A percentile compares a stretch with the other conserved stretches of the same genome.
phyloP scores from a whole-genome alignment of 2,329 filamentous ascomycete species.

The Rosellinia necatrix region DNA sequence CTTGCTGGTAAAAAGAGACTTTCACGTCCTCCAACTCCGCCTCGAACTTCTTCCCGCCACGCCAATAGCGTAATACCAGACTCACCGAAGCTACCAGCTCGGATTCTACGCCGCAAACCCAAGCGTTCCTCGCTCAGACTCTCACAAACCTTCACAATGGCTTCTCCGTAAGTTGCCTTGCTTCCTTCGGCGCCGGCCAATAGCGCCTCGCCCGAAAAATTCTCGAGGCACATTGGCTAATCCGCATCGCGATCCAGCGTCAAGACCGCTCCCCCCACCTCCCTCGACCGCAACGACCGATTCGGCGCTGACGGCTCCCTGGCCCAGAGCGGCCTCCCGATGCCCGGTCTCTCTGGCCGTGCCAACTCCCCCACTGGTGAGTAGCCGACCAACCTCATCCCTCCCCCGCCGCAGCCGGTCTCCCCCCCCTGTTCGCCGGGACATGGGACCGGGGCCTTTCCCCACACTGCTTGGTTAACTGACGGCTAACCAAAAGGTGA shows the following conservation, averaged over 20 bases:
- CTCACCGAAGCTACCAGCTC: conserved; percentile 13
- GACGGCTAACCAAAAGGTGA: conserved; percentile 23
- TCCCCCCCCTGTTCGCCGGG: too few species aligned
- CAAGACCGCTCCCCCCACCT: conserved; percentile 30
- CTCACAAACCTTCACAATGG: conserved; percentile 30
- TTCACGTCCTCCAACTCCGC: conserved; percentile 29
- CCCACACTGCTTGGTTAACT: conserved; percentile 11
- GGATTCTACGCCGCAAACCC: conserved; percentile 30
- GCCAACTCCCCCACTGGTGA: conserved; percentile 39
- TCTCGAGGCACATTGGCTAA: conserved; percentile 1
- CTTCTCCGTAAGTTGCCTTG: conserved; percentile 33
- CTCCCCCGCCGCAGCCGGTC: too few species aligned
- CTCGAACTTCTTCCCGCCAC: conserved; percentile 33
- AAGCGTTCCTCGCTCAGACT: conserved; percentile 35
- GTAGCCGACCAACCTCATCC: background rate
- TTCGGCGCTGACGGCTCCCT: conserved; percentile 17
- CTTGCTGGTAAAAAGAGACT: conserved; percentile 15
- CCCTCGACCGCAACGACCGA: conserved; percentile 25
- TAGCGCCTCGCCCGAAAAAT: background rate
- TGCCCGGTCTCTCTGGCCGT: conserved; percentile 38
- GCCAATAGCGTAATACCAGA: conserved; percentile 11
- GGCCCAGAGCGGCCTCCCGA: conserved; percentile 27
- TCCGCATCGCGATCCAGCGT: conserved; percentile 26
- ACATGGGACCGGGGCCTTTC: conserved; percentile 4
- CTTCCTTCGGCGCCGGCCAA: background rate